These are phyloP conservation scores for Cytospora piceicola DNA, from an alignment of 2,329 filamentous ascomycete species.

Conservation along the genomic window DNA sequence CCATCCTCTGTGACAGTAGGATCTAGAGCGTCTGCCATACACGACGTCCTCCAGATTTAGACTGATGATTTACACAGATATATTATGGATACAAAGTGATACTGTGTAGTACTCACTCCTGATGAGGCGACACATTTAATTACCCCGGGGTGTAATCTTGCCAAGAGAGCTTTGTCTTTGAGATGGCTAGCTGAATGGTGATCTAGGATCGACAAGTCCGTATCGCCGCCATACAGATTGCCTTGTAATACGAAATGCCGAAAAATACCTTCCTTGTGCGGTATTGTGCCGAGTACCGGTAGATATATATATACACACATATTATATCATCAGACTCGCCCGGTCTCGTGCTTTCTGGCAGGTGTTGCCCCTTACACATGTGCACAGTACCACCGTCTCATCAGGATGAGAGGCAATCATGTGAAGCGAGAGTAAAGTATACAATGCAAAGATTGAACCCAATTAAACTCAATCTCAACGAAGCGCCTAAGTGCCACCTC, in stretches of 20 bases:
- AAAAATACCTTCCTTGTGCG: background rate
- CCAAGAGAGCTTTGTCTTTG: background rate
- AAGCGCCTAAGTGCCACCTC: background rate
- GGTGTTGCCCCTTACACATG: background rate
- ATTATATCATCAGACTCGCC: background rate
- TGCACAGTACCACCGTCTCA: background rate
- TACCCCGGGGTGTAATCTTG: background rate
- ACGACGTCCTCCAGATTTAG: slow-evolving; percentile 15
- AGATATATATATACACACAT: background rate
- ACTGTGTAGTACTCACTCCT: too few species aligned
- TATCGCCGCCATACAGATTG: background rate
- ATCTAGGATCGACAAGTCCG: background rate
- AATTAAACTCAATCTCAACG: background rate
- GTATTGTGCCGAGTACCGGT: background rate
- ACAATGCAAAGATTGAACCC: background rate
- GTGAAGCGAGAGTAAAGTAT: background rate
- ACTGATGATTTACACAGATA: background rate
- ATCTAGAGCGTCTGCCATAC: slow-evolving; percentile 8
- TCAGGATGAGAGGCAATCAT: background rate
- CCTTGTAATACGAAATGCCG: background rate
- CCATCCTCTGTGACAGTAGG: slow-evolving; percentile 11
- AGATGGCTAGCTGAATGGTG: too few species aligned
- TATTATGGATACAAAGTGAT: too few species aligned
- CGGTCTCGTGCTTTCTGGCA: background rate
- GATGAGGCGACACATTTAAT: background rate